A percentile compares a stretch with the other conserved stretches of the same genome.
phyloP scores from a whole-genome alignment of 768 basidiomycete species.

The Boletus sp. region DNA sequence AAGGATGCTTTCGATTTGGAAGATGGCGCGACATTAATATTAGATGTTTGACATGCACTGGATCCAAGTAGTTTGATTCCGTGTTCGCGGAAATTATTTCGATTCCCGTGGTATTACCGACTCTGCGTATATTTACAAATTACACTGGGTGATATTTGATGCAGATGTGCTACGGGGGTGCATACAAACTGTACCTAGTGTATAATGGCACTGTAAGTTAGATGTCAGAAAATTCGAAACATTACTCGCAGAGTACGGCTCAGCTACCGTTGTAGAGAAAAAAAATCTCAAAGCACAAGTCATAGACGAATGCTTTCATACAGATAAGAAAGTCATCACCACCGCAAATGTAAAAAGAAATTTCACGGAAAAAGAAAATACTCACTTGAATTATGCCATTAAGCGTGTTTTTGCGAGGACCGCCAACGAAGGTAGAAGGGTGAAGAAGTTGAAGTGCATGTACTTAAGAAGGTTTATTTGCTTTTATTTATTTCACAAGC shows the following conservation, averaged over 20 bases:
- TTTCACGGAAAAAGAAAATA: not conserved
- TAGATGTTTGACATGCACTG: slow-evolving; percentile 5
- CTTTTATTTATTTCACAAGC: slow-evolving; percentile 18
- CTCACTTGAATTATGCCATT: slow-evolving; percentile 15
- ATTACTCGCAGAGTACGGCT: slow-evolving; percentile 33
- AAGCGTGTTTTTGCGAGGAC: not conserved
- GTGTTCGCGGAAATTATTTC: not conserved
- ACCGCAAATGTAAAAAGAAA: slow-evolving; percentile 21
- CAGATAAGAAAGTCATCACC: slow-evolving; percentile 67
- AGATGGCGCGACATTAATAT: not conserved
- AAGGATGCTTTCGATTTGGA: slow-evolving; percentile 76
- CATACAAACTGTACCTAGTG: not conserved
- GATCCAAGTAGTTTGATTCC: not conserved
- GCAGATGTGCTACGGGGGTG: not conserved
- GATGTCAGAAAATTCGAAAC: slow-evolving; percentile 9
- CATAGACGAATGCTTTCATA: slow-evolving; percentile 51
- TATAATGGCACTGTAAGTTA: not conserved
- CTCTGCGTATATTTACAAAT: not conserved
- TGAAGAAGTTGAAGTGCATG: not conserved
- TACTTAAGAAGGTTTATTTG: slow-evolving; percentile 4
- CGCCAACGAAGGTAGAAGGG: no score
- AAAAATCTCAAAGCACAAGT: slow-evolving; percentile 49
- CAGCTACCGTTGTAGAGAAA: slow-evolving; percentile 86
- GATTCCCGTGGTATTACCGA: not conserved
- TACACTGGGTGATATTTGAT: not conserved